phyloP scores from a whole-genome alignment of 805 yeast genomes.

The Debaryomyces hansenii region DNA sequence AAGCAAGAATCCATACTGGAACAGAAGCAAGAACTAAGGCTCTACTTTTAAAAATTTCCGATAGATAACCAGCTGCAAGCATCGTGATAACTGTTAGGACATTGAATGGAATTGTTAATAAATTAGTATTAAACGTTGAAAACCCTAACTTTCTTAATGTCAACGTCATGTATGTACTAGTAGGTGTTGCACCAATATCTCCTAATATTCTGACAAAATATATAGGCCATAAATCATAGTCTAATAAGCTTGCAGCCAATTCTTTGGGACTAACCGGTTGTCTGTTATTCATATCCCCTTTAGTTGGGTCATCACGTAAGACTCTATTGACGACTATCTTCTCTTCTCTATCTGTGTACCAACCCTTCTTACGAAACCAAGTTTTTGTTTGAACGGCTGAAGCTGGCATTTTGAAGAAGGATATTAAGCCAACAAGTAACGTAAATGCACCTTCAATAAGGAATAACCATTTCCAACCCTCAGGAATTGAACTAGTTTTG shows the following conservation, averaged over 20 bases:
- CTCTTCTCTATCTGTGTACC: conserved; percentile 26
- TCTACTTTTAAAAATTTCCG: conserved; percentile 22
- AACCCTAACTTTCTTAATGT: conserved; percentile 51
- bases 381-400: conserved; percentile 53
- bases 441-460: conserved; percentile 64
- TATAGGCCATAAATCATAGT: conserved; percentile 28
- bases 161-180: conserved; percentile 44
- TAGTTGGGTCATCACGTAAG: conserved; percentile 28
- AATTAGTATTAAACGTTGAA: conserved; percentile 50
- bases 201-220: conserved; percentile 39
- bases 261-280: conserved; percentile 21
- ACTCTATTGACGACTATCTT: conserved; percentile 26
- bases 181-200: conserved; percentile 19
- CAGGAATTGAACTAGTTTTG: conserved; percentile 10
- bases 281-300: conserved; percentile 31
- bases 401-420: conserved; percentile 53
- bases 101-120: conserved; percentile 52
- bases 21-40: conserved; percentile 15
- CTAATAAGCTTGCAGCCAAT: conserved; percentile 15
- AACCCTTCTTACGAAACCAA: conserved; percentile 48
- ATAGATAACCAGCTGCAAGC: conserved; percentile 20
- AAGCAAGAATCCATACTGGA: conserved; percentile 19
- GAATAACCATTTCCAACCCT: conserved; percentile 66
- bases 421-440: conserved; percentile 47
- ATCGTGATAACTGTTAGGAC: conserved; percentile 24